Conservation (phyloP, 176 grass and related monocot species). For the Triticum aestivum region IWGSC_CS_RefSeq_v2.1 NC_057804.1:145927887-145928386, state of each 20-base stretch:
- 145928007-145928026: constrained; percentile 33
- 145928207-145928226: constrained; percentile 77
- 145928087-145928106: constrained; percentile 51
- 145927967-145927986: too few species aligned
- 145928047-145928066: constrained; percentile 76
- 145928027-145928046: too few species aligned
- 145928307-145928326: neutral
- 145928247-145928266: constrained; percentile 92
- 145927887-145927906: too few species aligned
- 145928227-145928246: constrained; percentile 90
- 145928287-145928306: neutral
- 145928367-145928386: too few species aligned
- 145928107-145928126: neutral
- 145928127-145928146: neutral
- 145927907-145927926: too few species aligned
- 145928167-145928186: constrained; percentile 69
- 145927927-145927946: too few species aligned
- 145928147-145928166: neutral
- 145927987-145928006: constrained; percentile 47
- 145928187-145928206: constrained; percentile 75
- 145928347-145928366: too few species aligned
- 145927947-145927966: too few species aligned
- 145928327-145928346: neutral
- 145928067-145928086: constrained; percentile 87
- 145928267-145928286: constrained; percentile 73